Evolutionary conservation across 2,329 filamentous ascomycete species (phyloP).

Genomic region (Trematosphaeria pertusa): DNA sequence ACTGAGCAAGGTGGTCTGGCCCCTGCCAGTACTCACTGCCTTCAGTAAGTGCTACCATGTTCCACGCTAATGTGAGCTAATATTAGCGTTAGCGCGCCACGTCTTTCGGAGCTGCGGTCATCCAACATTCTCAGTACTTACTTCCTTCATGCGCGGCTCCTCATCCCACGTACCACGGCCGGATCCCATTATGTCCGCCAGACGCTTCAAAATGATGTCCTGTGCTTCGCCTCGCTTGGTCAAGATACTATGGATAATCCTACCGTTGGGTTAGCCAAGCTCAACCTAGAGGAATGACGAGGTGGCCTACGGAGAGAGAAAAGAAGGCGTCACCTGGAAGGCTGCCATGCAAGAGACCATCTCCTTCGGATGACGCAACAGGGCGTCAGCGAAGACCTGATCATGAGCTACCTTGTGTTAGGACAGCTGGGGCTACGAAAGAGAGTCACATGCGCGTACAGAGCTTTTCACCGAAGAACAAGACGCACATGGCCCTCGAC

Average conservation of each 20-base stretch:
- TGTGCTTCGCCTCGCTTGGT: slow-evolving; percentile 12
- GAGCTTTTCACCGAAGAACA: slow-evolving; percentile 16
- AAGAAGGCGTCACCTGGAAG: slow-evolving; percentile 17
- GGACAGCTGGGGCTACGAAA: neutral
- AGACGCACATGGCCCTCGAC: slow-evolving; percentile 9
- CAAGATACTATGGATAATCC: slow-evolving; percentile 8
- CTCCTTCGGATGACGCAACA: slow-evolving; percentile 14
- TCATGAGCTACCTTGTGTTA: slow-evolving; percentile 5
- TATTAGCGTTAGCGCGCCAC: neutral
- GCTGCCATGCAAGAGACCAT: slow-evolving; percentile 19
- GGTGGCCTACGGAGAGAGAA: slow-evolving; percentile 13
- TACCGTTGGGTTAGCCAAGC: neutral
- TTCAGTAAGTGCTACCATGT: slow-evolving; percentile 15
- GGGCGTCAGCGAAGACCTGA: slow-evolving; percentile 4
- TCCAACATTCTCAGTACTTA: neutral
- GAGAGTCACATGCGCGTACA: slow-evolving; percentile 3
- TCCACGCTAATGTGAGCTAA: slow-evolving; percentile 18
- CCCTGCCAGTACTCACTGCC: slow-evolving; percentile 20
- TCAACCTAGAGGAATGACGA: neutral
- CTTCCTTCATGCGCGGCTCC: neutral
- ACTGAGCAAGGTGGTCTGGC: slow-evolving; percentile 12
- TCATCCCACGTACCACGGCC: slow-evolving; percentile 11
- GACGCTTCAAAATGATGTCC: slow-evolving; percentile 2
- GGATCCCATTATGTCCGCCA: slow-evolving; percentile 9
- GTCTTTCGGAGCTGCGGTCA: no score